Evolutionary conservation across 441 rosid genomes (phyloP), one percentile per base, ranked within the genome.

Genomic region (Erodium texanum): DNA sequence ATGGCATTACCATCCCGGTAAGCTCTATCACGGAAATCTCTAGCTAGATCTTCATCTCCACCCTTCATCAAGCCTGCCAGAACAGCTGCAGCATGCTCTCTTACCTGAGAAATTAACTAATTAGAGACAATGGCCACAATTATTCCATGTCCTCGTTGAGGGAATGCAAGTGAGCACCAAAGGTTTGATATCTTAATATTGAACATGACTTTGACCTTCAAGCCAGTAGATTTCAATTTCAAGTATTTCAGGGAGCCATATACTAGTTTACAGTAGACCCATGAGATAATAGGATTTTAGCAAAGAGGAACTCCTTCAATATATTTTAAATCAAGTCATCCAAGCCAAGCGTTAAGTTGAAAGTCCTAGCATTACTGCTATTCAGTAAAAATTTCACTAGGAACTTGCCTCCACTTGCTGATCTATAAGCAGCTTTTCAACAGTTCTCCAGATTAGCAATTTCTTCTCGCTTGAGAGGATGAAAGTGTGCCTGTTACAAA

Each of bases 1-100:
- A 86, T 82, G 43, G 78, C 63, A 79, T 74, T 90, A 67, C 95
- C 99, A 75, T 83, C 94, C 73, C 70, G 77, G 70, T 83, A 91
- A 76, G 96, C 90, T 80, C 94, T 85, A 62, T 87, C 86, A 54
- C 97, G 96, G 81, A 94, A 92, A 68, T 86, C 85, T 72, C 79
- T 81, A 32, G 96, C 92, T 77, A 94, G 85, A 77, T 83, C 85
- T 78, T 86, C 92, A 81, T 92, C 96, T 61, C 90, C 99, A 63
- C 98, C 97, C 83, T 94, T 94, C 94, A 90, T 83, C 70, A 94
- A 79, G 72, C 98, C 98, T 50, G 98, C 99, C 71, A 94, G 84
- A 82, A 94, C 98, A 54, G 97, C 90, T 24, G 98, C 98, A 54
- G 98, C 94, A 79, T 92, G 99, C 88, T 94, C 99, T 72, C 99